Percentiles rank a stretch among this genome's conserved stretches.
phyloP scores from a whole-genome alignment of 768 basidiomycete genomes.

The Hortiboletus flavorubellus region DNA sequence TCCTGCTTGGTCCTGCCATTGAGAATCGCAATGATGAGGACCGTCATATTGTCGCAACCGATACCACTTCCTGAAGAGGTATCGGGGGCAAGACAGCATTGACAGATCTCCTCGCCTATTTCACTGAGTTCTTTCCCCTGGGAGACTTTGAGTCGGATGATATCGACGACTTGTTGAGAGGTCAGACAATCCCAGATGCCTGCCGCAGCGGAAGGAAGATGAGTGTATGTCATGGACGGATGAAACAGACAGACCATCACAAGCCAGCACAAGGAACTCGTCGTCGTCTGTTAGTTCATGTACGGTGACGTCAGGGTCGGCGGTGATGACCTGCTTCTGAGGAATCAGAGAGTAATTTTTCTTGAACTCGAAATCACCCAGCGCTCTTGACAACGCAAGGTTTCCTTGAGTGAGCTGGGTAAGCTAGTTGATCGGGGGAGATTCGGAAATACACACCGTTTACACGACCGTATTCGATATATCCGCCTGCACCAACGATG shows the following conservation, averaged over 20 bases:
- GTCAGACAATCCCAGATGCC: conserved; percentile 98
- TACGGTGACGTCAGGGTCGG: conserved; percentile 84
- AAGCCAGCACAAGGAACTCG: conserved; percentile 95
- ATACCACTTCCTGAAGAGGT: conserved; percentile 87
- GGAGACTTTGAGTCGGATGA: conserved; percentile 77
- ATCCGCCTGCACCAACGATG: conserved; percentile 89
- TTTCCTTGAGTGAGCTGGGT: conserved; percentile 57
- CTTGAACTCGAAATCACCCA: conserved; percentile 99
- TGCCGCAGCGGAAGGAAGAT: conserved; percentile 29
- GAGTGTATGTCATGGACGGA: neutral
- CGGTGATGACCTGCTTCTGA: conserved; percentile 92
- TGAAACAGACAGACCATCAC: conserved; percentile 70
- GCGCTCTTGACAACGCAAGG: conserved; percentile 88
- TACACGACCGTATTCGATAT: conserved; percentile 93
- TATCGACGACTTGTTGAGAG: conserved; percentile 91
- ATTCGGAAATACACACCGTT: conserved; percentile 60
- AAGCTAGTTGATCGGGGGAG: neutral
- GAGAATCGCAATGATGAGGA: conserved; percentile 85
- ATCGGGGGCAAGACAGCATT: conserved; percentile 92
- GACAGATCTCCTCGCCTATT: conserved; percentile 87
- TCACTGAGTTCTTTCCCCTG: conserved; percentile 75
- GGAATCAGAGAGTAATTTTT: conserved; percentile 79
- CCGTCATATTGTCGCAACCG: conserved; percentile 99
- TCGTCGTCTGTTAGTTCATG: conserved; percentile 86
- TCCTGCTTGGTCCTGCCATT: conserved; percentile 85